Percentiles rank a stretch among this genome's conserved stretches.
phyloP scores from a whole-genome alignment of 345 rosid species.

The Noccaea caerulescens region DNA sequence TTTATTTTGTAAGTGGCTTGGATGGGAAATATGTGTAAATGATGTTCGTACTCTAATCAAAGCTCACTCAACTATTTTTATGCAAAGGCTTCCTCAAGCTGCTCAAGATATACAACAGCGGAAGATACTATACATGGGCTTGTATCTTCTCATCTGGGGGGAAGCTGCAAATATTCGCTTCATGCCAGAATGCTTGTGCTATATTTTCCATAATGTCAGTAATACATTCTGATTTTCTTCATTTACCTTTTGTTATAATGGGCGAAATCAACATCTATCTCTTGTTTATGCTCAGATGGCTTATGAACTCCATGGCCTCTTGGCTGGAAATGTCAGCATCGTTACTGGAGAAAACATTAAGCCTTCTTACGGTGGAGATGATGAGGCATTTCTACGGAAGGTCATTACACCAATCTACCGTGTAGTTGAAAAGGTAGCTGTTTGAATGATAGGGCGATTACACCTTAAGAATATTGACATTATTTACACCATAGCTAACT shows the following conservation, averaged over 20 bases:
- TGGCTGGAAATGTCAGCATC: slow-evolving; percentile 98
- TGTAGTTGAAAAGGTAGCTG: slow-evolving; percentile 73
- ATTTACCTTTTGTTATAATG: slow-evolving; percentile 8
- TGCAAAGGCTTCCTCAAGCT: slow-evolving; percentile 83
- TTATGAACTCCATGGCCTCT: slow-evolving; percentile 93
- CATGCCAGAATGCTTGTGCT: slow-evolving; percentile 94
- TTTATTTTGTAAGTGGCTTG: slow-evolving; percentile 13
- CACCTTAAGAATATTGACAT: slow-evolving; percentile 22
- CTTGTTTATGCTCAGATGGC: slow-evolving; percentile 74
- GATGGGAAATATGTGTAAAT: slow-evolving; percentile 23
- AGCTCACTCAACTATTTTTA: slow-evolving; percentile 21
- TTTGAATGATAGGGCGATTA: slow-evolving; percentile 9
- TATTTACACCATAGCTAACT: slow-evolving; percentile 32
- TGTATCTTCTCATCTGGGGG: slow-evolving; percentile 96
- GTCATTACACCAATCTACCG: slow-evolving; percentile 89
- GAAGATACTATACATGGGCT: slow-evolving; percentile 89
- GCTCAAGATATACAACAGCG: slow-evolving; percentile 91
- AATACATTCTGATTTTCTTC: slow-evolving; percentile 27
- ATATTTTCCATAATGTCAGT: slow-evolving; percentile 93
- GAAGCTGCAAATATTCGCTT: slow-evolving; percentile 97
- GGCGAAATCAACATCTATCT: slow-evolving; percentile 2
- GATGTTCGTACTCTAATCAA: slow-evolving; percentile 27
- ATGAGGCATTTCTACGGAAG: slow-evolving; percentile 89
- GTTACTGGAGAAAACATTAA: slow-evolving; percentile 97
- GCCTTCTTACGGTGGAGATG: slow-evolving; percentile 98